Conservation (phyloP, 768 basidiomycete genomes). For the Russula olivacea region DNA sequence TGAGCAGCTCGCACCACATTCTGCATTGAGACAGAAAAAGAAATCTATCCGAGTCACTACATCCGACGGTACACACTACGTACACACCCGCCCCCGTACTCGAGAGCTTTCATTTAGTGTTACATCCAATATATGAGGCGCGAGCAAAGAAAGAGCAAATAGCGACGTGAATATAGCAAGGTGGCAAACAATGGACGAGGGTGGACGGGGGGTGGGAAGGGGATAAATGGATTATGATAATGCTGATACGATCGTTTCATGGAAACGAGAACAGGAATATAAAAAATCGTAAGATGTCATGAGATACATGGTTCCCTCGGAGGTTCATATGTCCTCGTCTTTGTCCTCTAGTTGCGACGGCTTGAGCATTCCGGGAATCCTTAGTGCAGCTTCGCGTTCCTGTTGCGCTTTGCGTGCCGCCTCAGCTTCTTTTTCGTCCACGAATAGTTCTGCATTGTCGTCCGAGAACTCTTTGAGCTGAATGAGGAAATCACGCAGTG, state of each 20-base stretch:
- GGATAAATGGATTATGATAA: conserved; percentile 16
- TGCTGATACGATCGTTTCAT: conserved; percentile 13
- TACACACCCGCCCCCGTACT: conserved; percentile 26
- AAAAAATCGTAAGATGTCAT: conserved; percentile 18
- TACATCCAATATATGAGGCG: conserved; percentile 22
- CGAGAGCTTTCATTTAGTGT: conserved; percentile 20
- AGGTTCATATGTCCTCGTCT: conserved; percentile 71
- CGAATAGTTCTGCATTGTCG: conserved; percentile 85
- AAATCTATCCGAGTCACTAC: conserved; percentile 16
- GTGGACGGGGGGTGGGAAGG: conserved; percentile 7
- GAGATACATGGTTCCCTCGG: conserved; percentile 12
- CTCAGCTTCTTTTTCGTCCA: conserved; percentile 94
- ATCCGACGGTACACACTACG: conserved; percentile 28
- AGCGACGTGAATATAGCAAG: conserved; percentile 20
- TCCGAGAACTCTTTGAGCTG: conserved; percentile 96
- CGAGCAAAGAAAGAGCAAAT: conserved; percentile 23
- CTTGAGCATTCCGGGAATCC: conserved; percentile 97
- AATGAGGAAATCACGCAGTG: conserved; percentile 94
- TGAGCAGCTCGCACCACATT: neutral
- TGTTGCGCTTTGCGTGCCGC: conserved; percentile 67
- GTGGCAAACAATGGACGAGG: conserved; percentile 9
- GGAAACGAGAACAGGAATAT: conserved; percentile 18
- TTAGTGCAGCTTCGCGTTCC: conserved; percentile 83
- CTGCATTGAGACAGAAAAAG: neutral
- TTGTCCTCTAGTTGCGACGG: conserved; percentile 92